Evolutionary conservation across 176 grass and related monocot species (phyloP).

Genomic region (Aegilops speltoides): DNA sequence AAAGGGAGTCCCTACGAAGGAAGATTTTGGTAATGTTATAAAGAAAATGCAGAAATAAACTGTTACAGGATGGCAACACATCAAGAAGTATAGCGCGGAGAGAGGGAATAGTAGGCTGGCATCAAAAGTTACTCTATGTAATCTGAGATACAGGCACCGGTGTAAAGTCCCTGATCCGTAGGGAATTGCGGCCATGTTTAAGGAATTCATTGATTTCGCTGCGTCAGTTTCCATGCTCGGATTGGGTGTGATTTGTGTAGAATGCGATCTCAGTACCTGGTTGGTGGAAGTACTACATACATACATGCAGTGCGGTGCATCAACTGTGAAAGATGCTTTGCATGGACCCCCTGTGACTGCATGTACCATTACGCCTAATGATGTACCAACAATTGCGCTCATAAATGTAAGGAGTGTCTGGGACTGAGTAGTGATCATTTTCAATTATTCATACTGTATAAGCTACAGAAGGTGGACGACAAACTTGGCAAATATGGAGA

Average conservation of each 20-base stretch:
- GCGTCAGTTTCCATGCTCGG: slow-evolving; percentile 8
- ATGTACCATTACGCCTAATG: slow-evolving; percentile 14
- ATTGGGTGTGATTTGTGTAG: slow-evolving; percentile 1
- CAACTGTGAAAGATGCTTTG: slow-evolving; percentile 14
- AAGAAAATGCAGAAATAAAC: background rate
- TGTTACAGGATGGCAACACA: slow-evolving; percentile 18
- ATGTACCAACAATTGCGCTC: background rate
- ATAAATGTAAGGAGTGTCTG: slow-evolving; percentile 26
- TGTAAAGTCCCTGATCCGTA: slow-evolving; percentile 15
- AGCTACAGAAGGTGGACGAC: background rate
- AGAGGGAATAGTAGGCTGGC: too few species aligned
- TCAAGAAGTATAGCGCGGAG: too few species aligned
- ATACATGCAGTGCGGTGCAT: slow-evolving; percentile 7
- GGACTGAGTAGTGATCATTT: slow-evolving; percentile 2
- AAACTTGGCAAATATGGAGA: background rate
- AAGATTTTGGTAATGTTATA: slow-evolving; percentile 27
- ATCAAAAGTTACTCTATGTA: background rate
- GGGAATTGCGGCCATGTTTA: slow-evolving; percentile 1
- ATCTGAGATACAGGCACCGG: background rate
- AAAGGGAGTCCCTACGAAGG: slow-evolving; percentile 22
- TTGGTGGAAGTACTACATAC: background rate
- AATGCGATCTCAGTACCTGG: background rate
- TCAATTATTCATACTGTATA: slow-evolving; percentile 14
- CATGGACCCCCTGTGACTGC: background rate
- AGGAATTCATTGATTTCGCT: slow-evolving; percentile 25